Evolutionary conservation across 768 basidiomycete genomes (phyloP).

Genomic region (Pisolithus microcarpus): DNA sequence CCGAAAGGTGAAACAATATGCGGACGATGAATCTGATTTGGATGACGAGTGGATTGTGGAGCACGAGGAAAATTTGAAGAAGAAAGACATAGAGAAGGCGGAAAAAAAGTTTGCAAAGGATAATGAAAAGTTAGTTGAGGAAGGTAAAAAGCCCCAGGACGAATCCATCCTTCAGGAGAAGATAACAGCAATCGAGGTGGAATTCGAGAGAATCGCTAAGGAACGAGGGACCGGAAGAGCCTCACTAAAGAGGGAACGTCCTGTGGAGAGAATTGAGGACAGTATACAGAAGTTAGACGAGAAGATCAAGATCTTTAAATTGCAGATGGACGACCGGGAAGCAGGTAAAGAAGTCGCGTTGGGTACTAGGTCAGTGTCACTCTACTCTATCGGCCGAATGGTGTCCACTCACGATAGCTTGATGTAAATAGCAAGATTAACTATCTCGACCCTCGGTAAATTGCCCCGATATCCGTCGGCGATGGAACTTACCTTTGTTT

Average conservation of each 20-base stretch:
- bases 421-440: constrained; percentile 77
- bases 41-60: constrained; percentile 86
- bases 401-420: constrained; percentile 6
- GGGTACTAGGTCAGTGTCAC: constrained; percentile 67
- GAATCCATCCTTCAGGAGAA: constrained; percentile 62
- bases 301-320: constrained; percentile 75
- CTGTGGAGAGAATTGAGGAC: constrained; percentile 75
- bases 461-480: constrained; percentile 3
- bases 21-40: constrained; percentile 83
- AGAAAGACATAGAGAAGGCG: constrained; percentile 80
- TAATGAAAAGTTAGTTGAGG: constrained; percentile 77
- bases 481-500: constrained; percentile 5
- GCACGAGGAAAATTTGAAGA: constrained; percentile 71
- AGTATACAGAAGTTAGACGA: constrained; percentile 79
- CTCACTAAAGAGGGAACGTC: constrained; percentile 55
- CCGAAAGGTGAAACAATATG: constrained; percentile 75
- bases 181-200: constrained; percentile 62
- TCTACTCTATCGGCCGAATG: neutral
- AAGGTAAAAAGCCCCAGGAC: constrained; percentile 52
- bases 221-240: constrained; percentile 79
- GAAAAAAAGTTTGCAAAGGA: constrained; percentile 95
- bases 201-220: constrained; percentile 65
- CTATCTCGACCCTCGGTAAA: constrained; percentile 84
- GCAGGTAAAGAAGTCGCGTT: constrained; percentile 92
- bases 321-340: constrained; percentile 88